Conservation (phyloP, 1,139 yeast genomes). For the Pichia sp. region DNA sequence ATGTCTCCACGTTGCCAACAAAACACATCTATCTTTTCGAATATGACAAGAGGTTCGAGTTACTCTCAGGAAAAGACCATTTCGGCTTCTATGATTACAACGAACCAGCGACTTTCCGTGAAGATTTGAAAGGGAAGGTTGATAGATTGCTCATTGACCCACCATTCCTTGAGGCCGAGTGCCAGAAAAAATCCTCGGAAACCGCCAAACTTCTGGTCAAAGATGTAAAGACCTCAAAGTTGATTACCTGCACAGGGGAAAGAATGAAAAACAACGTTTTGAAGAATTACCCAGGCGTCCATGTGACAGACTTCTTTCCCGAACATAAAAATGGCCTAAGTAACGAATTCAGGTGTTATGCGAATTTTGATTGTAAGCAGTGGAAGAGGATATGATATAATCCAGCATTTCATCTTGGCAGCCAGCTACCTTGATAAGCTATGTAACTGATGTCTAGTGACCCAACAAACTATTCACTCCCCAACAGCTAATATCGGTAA, state of each 20-base stretch:
- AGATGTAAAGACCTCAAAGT: conserved; percentile 44
- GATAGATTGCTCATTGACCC: conserved; percentile 83
- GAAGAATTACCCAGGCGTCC: conserved; percentile 60
- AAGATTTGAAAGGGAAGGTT: conserved; percentile 53
- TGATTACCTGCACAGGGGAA: conserved; percentile 82
- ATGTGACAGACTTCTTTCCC: conserved; percentile 65
- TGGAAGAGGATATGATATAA: conserved; percentile 39
- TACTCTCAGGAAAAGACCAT: conserved; percentile 62
- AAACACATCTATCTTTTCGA: conserved; percentile 70
- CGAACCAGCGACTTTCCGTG: conserved; percentile 61
- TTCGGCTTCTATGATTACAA: conserved; percentile 76
- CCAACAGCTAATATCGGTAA: background rate
- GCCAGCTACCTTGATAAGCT: background rate
- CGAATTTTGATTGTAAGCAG: conserved; percentile 58
- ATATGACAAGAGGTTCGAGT: conserved; percentile 68
- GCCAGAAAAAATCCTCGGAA: conserved; percentile 70
- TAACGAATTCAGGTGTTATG: conserved; percentile 84
- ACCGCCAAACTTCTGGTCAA: conserved; percentile 61
- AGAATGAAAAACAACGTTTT: conserved; percentile 65
- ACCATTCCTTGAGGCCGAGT: conserved; percentile 76
- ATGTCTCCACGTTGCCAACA: conserved; percentile 55
- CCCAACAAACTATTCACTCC: background rate
- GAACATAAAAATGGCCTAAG: conserved; percentile 82
- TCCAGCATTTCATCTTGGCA: too few relatives aligned
- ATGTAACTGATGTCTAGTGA: background rate